Evolutionary conservation across 345 rosid species (phyloP), one percentile per base, ranked within the genome.

Genomic region (Dipteronia dyeriana): DNA sequence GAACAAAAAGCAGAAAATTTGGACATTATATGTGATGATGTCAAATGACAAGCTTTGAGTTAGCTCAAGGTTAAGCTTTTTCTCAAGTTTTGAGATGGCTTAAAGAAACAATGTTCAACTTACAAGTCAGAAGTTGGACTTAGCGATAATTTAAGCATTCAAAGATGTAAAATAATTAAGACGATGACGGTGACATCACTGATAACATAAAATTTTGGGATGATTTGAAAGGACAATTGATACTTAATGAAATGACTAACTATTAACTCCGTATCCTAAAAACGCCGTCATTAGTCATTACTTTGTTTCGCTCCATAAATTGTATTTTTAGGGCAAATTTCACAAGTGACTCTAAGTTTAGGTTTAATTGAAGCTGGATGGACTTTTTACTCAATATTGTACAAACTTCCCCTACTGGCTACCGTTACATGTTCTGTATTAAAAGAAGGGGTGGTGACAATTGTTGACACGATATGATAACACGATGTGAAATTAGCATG

Each of bases 191-290:
- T 34, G 38, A 34, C 38, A 6, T 41, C 26, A 23, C 25, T 60
- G 34, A 11, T 26, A 12, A 26, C 78, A 75, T 75, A 20, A 53
- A 66, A 53, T 75, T 77, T 61, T 45, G 70, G 70, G 63, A 62
- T 49, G 76, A 39, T 29, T 47, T 62, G 80, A 70, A 77, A 49
- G 75, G 70, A 70, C 75, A 62, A 49, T 43, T 62, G 75, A 77
- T 67, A 61, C 56, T 77, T 34, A 20, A 66, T 66, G 69, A 70
- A 61, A 60, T 77, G 75, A 34, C 38, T 34, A 34, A 77, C 75
- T 66, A 70, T 61, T 49, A 77, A 43, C 39, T 34, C 47, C 12
- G n/a, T 23, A 68, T 45, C 10, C 69, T 34, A 34, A 17, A 20
- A 39, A 76, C 66, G 39, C 45, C 68, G 72, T 64, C 66, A 34